A percentile compares a stretch with the other conserved stretches of the same genome.
phyloP scores from a whole-genome alignment of 192 early-diverging fungal species.

The Spizellomyces punctatus region DNA sequence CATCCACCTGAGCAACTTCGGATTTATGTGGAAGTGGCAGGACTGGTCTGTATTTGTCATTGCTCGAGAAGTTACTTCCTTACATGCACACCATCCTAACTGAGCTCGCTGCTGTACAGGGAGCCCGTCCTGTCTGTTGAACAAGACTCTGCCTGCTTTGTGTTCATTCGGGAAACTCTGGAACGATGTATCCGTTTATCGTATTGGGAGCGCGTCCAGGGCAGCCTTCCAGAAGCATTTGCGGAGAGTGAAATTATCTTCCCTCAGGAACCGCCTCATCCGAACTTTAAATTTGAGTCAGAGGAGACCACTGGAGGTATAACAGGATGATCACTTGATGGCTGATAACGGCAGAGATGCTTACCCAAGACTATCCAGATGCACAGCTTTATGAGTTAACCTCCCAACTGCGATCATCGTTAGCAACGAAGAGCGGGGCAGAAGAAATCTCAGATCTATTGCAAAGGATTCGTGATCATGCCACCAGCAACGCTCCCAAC shows the following conservation, averaged over 20 bases:
- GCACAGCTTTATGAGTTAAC: slow-evolving; percentile 26
- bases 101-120: slow-evolving; percentile 37
- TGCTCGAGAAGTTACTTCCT: not conserved
- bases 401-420: slow-evolving; percentile 15
- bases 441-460: slow-evolving; percentile 25
- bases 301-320: slow-evolving; percentile 37
- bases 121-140: slow-evolving; percentile 54
- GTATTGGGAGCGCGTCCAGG: slow-evolving; percentile 87
- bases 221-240: slow-evolving; percentile 72
- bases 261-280: slow-evolving; percentile 66
- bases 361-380: slow-evolving; percentile 18
- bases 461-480: slow-evolving; percentile 27
- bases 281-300: slow-evolving; percentile 72
- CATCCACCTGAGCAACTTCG: slow-evolving; percentile 92
- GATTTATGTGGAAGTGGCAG: slow-evolving; percentile 85
- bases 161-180: slow-evolving; percentile 86
- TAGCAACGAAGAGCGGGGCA: slow-evolving; percentile 24
- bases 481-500: not conserved
- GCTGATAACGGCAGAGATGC: not conserved
- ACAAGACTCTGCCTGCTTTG: slow-evolving; percentile 55
- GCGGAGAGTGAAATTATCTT: slow-evolving; percentile 47
- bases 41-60: slow-evolving; percentile 62
- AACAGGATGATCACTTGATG: not conserved
- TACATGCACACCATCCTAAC: not conserved
- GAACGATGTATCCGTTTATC: slow-evolving; percentile 83